Conservation (phyloP, 2,329 filamentous ascomycete genomes). For the Aulographum hederae region DNA sequence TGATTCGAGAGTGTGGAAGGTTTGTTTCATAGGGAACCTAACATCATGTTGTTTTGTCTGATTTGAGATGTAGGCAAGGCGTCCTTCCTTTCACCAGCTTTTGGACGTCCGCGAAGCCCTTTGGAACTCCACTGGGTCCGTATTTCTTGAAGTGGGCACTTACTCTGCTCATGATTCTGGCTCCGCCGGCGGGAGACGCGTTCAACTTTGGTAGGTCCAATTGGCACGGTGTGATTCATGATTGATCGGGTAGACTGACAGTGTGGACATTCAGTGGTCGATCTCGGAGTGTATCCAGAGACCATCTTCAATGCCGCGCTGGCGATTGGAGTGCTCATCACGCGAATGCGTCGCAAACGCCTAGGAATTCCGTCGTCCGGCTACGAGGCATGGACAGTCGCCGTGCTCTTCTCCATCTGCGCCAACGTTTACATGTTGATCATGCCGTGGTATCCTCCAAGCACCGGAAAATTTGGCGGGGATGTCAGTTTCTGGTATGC, state of each 20-base stretch:
- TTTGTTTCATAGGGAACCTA: conserved; percentile 8
- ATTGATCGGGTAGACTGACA: not conserved
- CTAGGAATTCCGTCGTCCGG: conserved; percentile 28
- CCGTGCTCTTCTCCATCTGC: conserved; percentile 40
- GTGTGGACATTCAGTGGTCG: conserved; percentile 31
- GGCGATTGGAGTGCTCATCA: conserved; percentile 36
- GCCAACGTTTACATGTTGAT: conserved; percentile 43
- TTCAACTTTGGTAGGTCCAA: conserved; percentile 38
- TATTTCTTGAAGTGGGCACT: conserved; percentile 39
- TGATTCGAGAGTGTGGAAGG: conserved; percentile 42
- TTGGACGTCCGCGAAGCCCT: conserved; percentile 45
- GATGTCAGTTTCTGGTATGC: conserved; percentile 59
- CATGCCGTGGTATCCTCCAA: conserved; percentile 56
- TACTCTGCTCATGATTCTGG: conserved; percentile 41
- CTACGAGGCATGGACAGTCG: conserved; percentile 41
- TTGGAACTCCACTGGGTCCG: conserved; percentile 43
- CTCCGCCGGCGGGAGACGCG: conserved; percentile 42
- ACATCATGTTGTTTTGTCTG: not conserved
- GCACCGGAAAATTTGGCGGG: conserved; percentile 37
- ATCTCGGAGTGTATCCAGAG: conserved; percentile 38
- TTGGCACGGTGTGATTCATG: no score
- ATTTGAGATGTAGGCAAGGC: conserved; percentile 28
- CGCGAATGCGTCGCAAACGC: conserved; percentile 35
- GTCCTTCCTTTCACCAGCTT: conserved; percentile 41
- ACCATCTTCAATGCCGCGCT: conserved; percentile 40